Percentiles rank a stretch among this genome's conserved stretches.
Evolutionary conservation across 352 stramenopile genomes (phyloP).

Genomic region (Phytopythium helicoides): DNA sequence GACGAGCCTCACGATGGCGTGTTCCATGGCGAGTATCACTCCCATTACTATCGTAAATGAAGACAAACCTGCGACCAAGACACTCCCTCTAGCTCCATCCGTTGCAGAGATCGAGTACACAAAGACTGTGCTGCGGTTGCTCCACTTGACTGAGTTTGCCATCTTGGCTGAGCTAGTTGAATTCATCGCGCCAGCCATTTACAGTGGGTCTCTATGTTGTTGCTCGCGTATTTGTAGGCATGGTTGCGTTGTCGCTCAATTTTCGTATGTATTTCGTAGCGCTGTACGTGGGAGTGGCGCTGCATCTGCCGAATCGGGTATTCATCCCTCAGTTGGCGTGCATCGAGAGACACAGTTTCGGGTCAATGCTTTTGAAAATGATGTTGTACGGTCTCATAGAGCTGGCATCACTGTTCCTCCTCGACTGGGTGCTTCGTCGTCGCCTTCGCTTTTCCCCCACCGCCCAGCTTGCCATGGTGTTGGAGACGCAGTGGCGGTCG

Average conservation of each 20-base stretch:
- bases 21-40: too few species aligned
- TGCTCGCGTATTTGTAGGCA: too few species aligned
- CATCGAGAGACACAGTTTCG: slow-evolving; percentile 10
- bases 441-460: slow-evolving; percentile 19
- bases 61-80: too few species aligned
- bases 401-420: slow-evolving; percentile 10
- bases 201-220: slow-evolving; percentile 30
- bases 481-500: slow-evolving; percentile 24
- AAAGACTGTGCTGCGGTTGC: slow-evolving; percentile 9
- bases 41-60: too few species aligned
- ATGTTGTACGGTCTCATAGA: slow-evolving; percentile 13
- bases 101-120: slow-evolving; percentile 17
- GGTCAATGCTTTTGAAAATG: slow-evolving; percentile 8
- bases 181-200: slow-evolving; percentile 32
- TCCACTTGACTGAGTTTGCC: slow-evolving; percentile 33
- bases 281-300: slow-evolving; percentile 6
- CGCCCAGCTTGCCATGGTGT: slow-evolving; percentile 20
- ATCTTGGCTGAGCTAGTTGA: slow-evolving; percentile 42
- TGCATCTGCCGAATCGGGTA: slow-evolving; percentile 26
- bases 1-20: too few species aligned
- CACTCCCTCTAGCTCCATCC: too few species aligned
- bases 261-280: too few species aligned
- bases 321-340: slow-evolving; percentile 30
- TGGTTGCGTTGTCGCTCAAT: too few species aligned
- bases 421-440: slow-evolving; percentile 14